These are phyloP conservation scores for Suhomyces yuchorum DNA, from an alignment of 1,139 yeast genomes.

Conservation along the genomic window DNA sequence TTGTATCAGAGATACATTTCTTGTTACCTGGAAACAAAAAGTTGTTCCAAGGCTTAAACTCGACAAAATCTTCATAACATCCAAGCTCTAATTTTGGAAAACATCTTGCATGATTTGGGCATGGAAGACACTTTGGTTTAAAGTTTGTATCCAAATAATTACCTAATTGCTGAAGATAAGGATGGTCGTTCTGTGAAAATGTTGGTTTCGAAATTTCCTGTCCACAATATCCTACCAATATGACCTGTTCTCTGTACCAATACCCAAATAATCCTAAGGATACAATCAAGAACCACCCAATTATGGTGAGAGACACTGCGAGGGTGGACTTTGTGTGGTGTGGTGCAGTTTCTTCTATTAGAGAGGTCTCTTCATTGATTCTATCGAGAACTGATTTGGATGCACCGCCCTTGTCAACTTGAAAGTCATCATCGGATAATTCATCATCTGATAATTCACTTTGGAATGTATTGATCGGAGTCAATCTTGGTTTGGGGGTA, in stretches of 20 bases:
- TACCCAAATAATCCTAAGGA: slow-evolving; percentile 38
- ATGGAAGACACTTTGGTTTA: slow-evolving; percentile 69
- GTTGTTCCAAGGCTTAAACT: slow-evolving; percentile 54
- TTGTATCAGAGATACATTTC: slow-evolving; percentile 75
- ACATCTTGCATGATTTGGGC: slow-evolving; percentile 85
- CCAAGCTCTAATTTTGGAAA: slow-evolving; percentile 56
- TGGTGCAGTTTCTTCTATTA: neutral
- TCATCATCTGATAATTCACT: slow-evolving; percentile 16
- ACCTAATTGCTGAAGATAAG: slow-evolving; percentile 30
- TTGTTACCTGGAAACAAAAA: slow-evolving; percentile 59
- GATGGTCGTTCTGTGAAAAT: slow-evolving; percentile 26
- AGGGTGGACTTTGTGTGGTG: neutral
- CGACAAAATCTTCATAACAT: slow-evolving; percentile 71
- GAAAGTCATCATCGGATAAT: slow-evolving; percentile 18
- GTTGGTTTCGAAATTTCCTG: slow-evolving; percentile 49
- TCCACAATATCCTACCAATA: slow-evolving; percentile 70
- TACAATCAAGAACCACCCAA: slow-evolving; percentile 32
- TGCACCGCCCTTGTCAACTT: slow-evolving; percentile 8
- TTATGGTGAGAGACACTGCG: slow-evolving; percentile 2
- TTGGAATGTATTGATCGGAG: slow-evolving; percentile 14
- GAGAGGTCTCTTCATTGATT: slow-evolving; percentile 1
- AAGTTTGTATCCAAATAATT: slow-evolving; percentile 36
- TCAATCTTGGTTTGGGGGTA: slow-evolving; percentile 20
- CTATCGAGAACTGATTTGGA: neutral
- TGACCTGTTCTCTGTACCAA: slow-evolving; percentile 66